Evolutionary conservation across 2,329 filamentous ascomycete species (phyloP), one percentile per base, ranked within the genome.

Genomic region (Stachybotrys chlorohalonatus): DNA sequence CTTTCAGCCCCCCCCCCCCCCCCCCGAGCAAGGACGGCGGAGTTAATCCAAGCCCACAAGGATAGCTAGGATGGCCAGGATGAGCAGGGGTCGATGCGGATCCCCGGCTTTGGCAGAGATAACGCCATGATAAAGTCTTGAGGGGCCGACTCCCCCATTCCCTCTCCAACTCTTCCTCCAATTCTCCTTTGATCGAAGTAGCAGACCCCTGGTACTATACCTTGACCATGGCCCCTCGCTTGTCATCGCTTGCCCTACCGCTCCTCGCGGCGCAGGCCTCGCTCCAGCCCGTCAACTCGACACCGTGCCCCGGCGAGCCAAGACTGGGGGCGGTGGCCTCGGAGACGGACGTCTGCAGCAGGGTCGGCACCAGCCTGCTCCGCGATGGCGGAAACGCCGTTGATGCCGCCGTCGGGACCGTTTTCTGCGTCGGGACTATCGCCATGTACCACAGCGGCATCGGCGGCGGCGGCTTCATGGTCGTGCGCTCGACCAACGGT

Each of bases 391-490:
- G 85, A 13, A 88, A 85, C 68, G 84, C 85, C 7, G 83, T 82
- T 7, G 85, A 88, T 70, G 82, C 84, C 6, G 69, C 86, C 56
- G 80, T 87, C 31, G 83, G 79, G 11, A 85, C 84, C 0, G 77
- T 81, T 24, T 75, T 87, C 52, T 88, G 85, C 55, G 75, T 87
- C 7, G 85, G 85, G 4, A 79, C 81, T 2, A 72, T 83, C 45
- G 81, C 73, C 49, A 85, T 86, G 82, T 85, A 86, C 58, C 84
- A 87, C 63, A 75, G 71, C 59, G 89, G 89, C 5, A 82, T 93
- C 55, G 87, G 86, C 6, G 89, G 90, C 4, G 89, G 89, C 13
- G 89, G 90, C 1, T 94, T 94, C 69, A 82, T 88, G 78, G 75
- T 91, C 2, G 77, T 92, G n/a, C 79, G 85, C 57, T 72, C 76